Conservation (phyloP, 2,329 filamentous ascomycete genomes). For the Epichloe festucae region DNA sequence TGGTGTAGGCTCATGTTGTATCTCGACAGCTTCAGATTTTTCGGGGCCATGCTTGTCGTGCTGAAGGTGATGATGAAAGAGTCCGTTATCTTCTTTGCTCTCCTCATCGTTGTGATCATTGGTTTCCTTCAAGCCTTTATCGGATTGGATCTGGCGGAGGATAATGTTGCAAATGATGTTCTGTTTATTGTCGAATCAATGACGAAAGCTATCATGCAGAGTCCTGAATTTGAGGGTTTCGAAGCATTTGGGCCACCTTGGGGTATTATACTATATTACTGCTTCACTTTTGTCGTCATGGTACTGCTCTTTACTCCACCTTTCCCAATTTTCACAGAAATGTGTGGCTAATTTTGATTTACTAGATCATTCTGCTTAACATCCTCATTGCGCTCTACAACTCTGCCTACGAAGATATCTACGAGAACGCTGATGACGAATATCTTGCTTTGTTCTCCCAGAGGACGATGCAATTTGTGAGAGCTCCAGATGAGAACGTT, state of each 20-base stretch:
- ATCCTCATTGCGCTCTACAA: slow-evolving; percentile 97
- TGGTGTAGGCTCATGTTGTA: slow-evolving; percentile 89
- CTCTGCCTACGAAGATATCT: slow-evolving; percentile 89
- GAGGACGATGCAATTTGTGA: slow-evolving; percentile 93
- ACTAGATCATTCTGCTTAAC: slow-evolving; percentile 64
- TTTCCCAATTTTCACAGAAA: neutral
- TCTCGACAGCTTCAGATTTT: slow-evolving; percentile 92
- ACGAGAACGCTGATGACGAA: slow-evolving; percentile 85
- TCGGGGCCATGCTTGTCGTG: slow-evolving; percentile 95
- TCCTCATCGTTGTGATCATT: slow-evolving; percentile 70
- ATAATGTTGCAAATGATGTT: slow-evolving; percentile 54
- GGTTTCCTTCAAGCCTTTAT: slow-evolving; percentile 91
- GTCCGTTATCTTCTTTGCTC: slow-evolving; percentile 89
- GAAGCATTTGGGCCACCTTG: slow-evolving; percentile 87
- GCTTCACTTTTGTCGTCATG: slow-evolving; percentile 96
- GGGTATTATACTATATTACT: slow-evolving; percentile 89
- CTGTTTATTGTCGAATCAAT: slow-evolving; percentile 67
- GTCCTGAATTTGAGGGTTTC: slow-evolving; percentile 79
- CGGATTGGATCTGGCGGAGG: slow-evolving; percentile 73
- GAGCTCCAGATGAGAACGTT: slow-evolving; percentile 94
- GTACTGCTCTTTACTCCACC: slow-evolving; percentile 30
- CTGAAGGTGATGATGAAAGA: slow-evolving; percentile 92
- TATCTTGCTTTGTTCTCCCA: slow-evolving; percentile 87
- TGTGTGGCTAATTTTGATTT: neutral
- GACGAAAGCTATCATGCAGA: slow-evolving; percentile 84